phyloP scores from a whole-genome alignment of 768 basidiomycete species.

The Leccinum obscurum region DNA sequence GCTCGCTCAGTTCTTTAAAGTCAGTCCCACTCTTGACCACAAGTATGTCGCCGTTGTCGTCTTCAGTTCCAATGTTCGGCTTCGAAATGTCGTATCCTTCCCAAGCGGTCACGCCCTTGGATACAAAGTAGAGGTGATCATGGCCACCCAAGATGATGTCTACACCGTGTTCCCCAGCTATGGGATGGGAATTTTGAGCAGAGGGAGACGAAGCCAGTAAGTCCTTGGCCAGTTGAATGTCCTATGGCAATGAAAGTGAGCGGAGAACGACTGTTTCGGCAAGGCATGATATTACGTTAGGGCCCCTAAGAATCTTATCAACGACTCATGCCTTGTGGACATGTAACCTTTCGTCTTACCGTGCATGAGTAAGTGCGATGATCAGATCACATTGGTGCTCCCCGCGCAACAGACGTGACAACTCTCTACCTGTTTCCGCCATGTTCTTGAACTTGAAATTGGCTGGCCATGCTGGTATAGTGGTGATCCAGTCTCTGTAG shows the following conservation, averaged over 20 bases:
- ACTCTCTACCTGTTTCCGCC: constrained; percentile 65
- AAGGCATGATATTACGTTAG: constrained; percentile 29
- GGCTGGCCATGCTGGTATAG: constrained; percentile 83
- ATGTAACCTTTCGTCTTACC: constrained; percentile 40
- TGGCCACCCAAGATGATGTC: constrained; percentile 88
- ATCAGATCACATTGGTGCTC: constrained; percentile 76
- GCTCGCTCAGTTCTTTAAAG: constrained; percentile 82
- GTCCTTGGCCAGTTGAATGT: constrained; percentile 67
- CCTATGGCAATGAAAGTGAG: constrained; percentile 42
- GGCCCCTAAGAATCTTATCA: constrained; percentile 21
- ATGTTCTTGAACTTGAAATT: constrained; percentile 78
- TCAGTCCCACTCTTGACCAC: constrained; percentile 88
- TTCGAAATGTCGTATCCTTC: constrained; percentile 56
- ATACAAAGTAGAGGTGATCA: constrained; percentile 80
- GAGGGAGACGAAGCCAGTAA: constrained; percentile 59
- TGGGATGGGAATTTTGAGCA: constrained; percentile 42
- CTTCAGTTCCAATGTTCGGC: constrained; percentile 63
- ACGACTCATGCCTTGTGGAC: neutral
- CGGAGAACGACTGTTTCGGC: neutral
- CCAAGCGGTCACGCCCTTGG: constrained; percentile 66
- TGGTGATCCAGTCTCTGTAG: constrained; percentile 83
- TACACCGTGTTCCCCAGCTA: constrained; percentile 65
- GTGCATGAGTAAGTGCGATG: constrained; percentile 82
- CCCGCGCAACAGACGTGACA: constrained; percentile 73
- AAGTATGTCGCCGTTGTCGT: constrained; percentile 67